Evolutionary conservation across 257 asterid species (phyloP).

Genomic region (Thymus quinquecostatus): DNA sequence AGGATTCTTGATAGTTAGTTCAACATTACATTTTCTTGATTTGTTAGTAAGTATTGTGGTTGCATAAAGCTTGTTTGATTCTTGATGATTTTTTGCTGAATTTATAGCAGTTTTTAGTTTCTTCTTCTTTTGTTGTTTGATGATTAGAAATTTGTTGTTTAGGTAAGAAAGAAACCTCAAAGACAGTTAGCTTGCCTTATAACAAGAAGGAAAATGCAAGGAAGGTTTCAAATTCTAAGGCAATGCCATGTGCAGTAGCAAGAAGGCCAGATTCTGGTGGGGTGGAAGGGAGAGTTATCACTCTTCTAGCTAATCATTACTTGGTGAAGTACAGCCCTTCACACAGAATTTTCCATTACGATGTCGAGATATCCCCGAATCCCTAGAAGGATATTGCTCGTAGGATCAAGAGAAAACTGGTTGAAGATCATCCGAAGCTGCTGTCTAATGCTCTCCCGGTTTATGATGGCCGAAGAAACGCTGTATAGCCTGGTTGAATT

Average conservation of each 20-base stretch:
- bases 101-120: neutral
- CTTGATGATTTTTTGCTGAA: conserved; percentile 1
- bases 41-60: no score
- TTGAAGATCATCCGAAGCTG: conserved; percentile 51
- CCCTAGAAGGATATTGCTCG: conserved; percentile 84
- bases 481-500: conserved; percentile 81
- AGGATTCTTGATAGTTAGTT: no score
- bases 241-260: conserved; percentile 55
- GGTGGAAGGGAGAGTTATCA: conserved; percentile 67
- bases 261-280: conserved; percentile 97
- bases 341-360: conserved; percentile 77
- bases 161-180: conserved; percentile 16
- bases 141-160: neutral
- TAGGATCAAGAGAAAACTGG: conserved; percentile 68
- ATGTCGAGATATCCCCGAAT: conserved; percentile 77
- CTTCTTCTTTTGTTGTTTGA: neutral
- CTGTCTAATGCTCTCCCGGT: conserved; percentile 72
- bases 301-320: conserved; percentile 91
- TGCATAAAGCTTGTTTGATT: neutral
- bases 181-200: neutral
- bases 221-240: conserved; percentile 34
- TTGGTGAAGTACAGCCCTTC: conserved; percentile 68
- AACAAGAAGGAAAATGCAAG: conserved; percentile 42
- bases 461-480: conserved; percentile 77
- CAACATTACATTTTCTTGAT: no score